Percentiles rank a stretch among this genome's conserved stretches.
Evolutionary conservation across 768 basidiomycete genomes (phyloP).

Genomic region (Tulasnella sp.): DNA sequence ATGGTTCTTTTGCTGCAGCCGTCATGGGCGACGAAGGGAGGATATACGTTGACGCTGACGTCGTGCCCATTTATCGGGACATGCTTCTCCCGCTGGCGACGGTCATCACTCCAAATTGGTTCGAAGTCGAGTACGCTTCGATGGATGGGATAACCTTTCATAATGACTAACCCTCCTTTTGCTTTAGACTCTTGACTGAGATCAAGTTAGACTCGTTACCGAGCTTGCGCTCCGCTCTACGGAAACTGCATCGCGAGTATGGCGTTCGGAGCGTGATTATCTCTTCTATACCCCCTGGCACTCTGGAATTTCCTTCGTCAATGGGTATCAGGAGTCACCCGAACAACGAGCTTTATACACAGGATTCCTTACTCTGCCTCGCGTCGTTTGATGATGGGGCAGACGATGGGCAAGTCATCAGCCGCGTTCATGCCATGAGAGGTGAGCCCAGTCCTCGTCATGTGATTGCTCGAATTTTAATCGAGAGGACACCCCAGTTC

Average conservation of each 20-base stretch:
- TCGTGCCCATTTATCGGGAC: conserved; percentile 75
- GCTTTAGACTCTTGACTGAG: conserved; percentile 63
- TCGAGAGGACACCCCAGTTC: conserved; percentile 40
- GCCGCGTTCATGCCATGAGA: conserved; percentile 51
- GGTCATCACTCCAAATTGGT: conserved; percentile 96
- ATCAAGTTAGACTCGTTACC: conserved; percentile 54
- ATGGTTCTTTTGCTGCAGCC: conserved; percentile 41
- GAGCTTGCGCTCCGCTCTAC: conserved; percentile 62
- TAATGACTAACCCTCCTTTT: background rate
- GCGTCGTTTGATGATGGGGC: conserved; percentile 20
- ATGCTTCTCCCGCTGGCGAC: conserved; percentile 72
- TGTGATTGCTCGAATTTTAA: no score
- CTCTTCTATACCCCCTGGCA: conserved; percentile 67
- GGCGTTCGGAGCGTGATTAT: conserved; percentile 81
- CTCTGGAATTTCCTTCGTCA: background rate
- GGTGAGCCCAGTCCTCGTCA: no score
- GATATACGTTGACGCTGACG: conserved; percentile 81
- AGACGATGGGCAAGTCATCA: background rate
- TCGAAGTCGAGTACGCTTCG: conserved; percentile 79
- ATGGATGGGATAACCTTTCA: background rate
- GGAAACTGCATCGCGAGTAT: conserved; percentile 66
- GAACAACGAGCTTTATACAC: conserved; percentile 22
- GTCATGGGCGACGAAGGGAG: conserved; percentile 89
- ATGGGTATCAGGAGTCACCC: conserved; percentile 26
- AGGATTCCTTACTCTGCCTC: conserved; percentile 19